Evolutionary conservation across 306 rosid genomes (phyloP), one percentile per base, ranked within the genome.

Genomic region (Albizia julibrissin): DNA sequence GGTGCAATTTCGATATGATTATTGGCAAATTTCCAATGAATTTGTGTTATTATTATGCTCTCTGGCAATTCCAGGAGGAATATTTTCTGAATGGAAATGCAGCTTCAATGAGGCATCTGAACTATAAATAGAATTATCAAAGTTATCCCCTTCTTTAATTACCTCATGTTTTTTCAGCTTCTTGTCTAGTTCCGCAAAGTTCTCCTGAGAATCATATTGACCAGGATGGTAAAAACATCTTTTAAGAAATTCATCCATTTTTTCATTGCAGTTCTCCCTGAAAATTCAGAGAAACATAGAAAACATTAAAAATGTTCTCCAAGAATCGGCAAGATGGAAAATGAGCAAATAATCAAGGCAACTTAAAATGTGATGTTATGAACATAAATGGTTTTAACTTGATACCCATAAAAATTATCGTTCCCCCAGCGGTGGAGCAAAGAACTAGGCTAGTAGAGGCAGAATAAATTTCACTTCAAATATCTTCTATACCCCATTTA

Each of bases 211-310:
- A 87, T 92, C 98, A 88, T 94, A 94, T 85, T 94, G 98, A 72
- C 98, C 98, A 33, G 95, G 85, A 87, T 94, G 98, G 88, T 94
- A 94, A 89, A 92, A 94, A 84, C 98, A 94, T 81, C 98, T 91
- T 80, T 85, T 54, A 61, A 94, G 97, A 85, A 94, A 94, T 70
- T 94, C 79, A 2, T 92, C 95, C 95, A 94, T 94, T 82, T 94
- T 92, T 83, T 91, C 97, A 14, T 78, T 76, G 76, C 98, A 94
- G 85, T 94, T 94, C 86, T 88, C 97, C 80, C 98, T 94, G 92
- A 84, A 84, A 82, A 67, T 85, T 42, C 65, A 81, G 56, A 74
- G 65, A 18, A 74, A 75, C 82, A 87, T 69, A 49, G 71, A 80
- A 82, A 71, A 13, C 52, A 71, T 64, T 13, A 68, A 82, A 79